Conservation (phyloP, 768 basidiomycete genomes). For the Podaxis pistillaris region DNA sequence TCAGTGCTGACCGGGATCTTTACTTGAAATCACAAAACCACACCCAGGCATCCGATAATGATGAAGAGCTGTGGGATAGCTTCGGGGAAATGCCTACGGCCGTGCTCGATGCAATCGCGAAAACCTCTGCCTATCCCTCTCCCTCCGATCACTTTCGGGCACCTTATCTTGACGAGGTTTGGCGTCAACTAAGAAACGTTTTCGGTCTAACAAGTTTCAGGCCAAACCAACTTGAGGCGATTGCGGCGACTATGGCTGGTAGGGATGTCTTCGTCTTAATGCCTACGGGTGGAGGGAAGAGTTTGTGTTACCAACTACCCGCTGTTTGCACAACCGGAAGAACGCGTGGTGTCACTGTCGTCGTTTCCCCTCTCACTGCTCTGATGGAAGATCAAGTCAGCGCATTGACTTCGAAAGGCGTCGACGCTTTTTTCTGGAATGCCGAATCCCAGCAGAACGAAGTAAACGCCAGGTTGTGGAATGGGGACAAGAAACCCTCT, state of each 20-base stretch:
- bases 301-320: constrained; percentile 87
- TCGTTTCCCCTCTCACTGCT: constrained; percentile 85
- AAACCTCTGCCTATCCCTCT: constrained; percentile 11
- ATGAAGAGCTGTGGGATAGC: constrained; percentile 47
- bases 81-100: constrained; percentile 36
- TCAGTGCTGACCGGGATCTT: constrained; percentile 23
- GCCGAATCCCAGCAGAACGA: constrained; percentile 45
- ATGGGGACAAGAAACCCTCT: constrained; percentile 47
- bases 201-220: constrained; percentile 76
- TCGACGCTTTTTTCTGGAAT: constrained; percentile 72
- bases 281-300: constrained; percentile 95
- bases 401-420: constrained; percentile 56
- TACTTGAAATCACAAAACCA: background rate
- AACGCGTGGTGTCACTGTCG: constrained; percentile 82
- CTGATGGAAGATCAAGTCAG: constrained; percentile 90
- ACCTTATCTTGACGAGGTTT: constrained; percentile 49
- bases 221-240: constrained; percentile 82
- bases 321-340: constrained; percentile 73
- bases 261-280: constrained; percentile 92
- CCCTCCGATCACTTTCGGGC: constrained; percentile 10
- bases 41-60: constrained; percentile 27
- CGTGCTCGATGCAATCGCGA: constrained; percentile 26
- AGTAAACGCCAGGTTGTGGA: constrained; percentile 42
- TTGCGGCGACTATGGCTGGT: constrained; percentile 74
- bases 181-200: constrained; percentile 46